Evolutionary conservation across 2,329 filamentous ascomycete species (phyloP).

Genomic region (Geoglossum cookeanum): DNA sequence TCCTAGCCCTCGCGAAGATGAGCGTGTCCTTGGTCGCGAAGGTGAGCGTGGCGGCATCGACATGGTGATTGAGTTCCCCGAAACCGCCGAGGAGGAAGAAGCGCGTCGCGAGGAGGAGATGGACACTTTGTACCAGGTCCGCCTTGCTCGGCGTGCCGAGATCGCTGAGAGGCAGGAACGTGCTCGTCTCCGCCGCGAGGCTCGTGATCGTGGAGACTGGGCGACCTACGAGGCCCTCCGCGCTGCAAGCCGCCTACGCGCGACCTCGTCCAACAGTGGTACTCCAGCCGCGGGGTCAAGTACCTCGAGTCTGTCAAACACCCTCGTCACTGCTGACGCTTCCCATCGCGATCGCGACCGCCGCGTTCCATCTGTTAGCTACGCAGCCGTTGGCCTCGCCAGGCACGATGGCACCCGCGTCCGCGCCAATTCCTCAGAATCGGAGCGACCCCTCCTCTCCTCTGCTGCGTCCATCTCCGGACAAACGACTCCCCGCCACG

Average conservation of each 20-base stretch:
- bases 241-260: slow-evolving; percentile 30
- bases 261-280: slow-evolving; percentile 28
- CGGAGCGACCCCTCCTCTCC: slow-evolving; percentile 30
- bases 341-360: slow-evolving; percentile 37
- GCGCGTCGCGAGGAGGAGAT: slow-evolving; percentile 69
- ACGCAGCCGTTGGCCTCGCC: slow-evolving; percentile 56
- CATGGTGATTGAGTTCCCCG: slow-evolving; percentile 68
- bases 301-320: slow-evolving; percentile 13
- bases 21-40: slow-evolving; percentile 70
- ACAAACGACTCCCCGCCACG: background rate
- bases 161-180: slow-evolving; percentile 59
- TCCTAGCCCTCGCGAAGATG: slow-evolving; percentile 48
- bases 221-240: slow-evolving; percentile 46
- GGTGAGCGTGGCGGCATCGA: slow-evolving; percentile 88
- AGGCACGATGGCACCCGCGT: slow-evolving; percentile 60
- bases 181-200: slow-evolving; percentile 49
- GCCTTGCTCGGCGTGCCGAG: slow-evolving; percentile 55
- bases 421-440: slow-evolving; percentile 53
- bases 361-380: slow-evolving; percentile 55
- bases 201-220: slow-evolving; percentile 50
- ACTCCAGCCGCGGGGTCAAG: slow-evolving; percentile 23
- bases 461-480: slow-evolving; percentile 2
- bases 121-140: slow-evolving; percentile 81
- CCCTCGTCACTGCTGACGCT: slow-evolving; percentile 28
- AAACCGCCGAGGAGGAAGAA: slow-evolving; percentile 63